Percentiles rank a stretch among this genome's conserved stretches.
These are phyloP conservation scores for Biscogniauxia sp. DNA, from an alignment of 2,329 filamentous ascomycete species.

Conservation along the genomic window DNA sequence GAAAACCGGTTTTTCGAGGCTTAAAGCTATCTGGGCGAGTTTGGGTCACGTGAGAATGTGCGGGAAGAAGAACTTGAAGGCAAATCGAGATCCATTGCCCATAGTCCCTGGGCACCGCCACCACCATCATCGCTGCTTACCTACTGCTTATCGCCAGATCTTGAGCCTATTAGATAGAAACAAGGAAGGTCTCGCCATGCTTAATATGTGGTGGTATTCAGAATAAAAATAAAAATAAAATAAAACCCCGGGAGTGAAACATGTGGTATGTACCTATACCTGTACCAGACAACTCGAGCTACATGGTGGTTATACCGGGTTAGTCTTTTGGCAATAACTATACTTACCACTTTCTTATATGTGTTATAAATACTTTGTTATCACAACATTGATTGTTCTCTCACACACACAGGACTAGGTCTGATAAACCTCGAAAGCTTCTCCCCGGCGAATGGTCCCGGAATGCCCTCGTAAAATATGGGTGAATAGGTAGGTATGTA, in stretches of 20 bases:
- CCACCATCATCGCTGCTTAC: too few relatives aligned
- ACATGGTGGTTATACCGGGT: too few relatives aligned
- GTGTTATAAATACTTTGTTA: not conserved
- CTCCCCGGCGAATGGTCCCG: not conserved
- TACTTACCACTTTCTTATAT: not conserved
- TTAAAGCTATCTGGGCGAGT: conserved; percentile 15
- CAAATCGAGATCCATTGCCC: too few relatives aligned
- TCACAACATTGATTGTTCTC: not conserved
- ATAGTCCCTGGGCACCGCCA: too few relatives aligned
- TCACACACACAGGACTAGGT: not conserved
- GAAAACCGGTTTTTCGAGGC: conserved; percentile 28
- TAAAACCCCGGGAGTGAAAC: not conserved
- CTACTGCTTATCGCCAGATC: too few relatives aligned
- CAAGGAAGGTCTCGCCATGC: too few relatives aligned
- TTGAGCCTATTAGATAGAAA: too few relatives aligned
- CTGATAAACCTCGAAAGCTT: not conserved
- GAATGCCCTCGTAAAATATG: conserved; percentile 11
- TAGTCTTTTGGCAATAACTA: too few relatives aligned
- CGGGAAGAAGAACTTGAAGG: not conserved
- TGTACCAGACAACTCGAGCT: too few relatives aligned
- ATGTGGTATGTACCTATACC: not conserved
- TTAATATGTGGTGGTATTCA: not conserved
- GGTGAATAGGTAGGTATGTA: too few relatives aligned
- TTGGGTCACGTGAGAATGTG: conserved; percentile 26
- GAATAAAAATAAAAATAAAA: not conserved